Conservation (phyloP, 1,284 basidiomycete species). For the Ganoderma multipileum region DNA sequence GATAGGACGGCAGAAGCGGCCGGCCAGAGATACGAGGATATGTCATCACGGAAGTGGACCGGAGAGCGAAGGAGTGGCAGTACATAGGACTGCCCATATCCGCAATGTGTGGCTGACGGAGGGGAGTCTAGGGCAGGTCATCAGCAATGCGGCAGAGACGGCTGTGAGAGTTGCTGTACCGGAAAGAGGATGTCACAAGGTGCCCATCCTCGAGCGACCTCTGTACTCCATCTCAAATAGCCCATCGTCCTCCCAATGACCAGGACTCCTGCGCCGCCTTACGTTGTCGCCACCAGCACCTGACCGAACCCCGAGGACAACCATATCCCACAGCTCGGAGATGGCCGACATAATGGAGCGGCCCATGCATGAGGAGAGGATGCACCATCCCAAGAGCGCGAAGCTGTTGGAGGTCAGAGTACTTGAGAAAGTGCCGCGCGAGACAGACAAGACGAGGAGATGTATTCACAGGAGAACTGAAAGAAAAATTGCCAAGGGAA, state of each 20-base stretch:
- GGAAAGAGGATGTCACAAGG: not conserved
- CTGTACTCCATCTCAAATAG: slow-evolving; percentile 68
- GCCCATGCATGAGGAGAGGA: slow-evolving; percentile 71
- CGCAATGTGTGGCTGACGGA: not conserved
- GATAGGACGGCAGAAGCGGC: not conserved
- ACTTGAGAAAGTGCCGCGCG: slow-evolving; percentile 18
- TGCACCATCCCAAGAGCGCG: slow-evolving; percentile 63
- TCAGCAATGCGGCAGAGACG: not conserved
- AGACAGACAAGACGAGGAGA: slow-evolving; percentile 5
- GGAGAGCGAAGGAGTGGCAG: slow-evolving; percentile 3
- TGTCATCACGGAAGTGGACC: not conserved
- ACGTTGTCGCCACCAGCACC: slow-evolving; percentile 35
- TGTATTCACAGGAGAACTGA: slow-evolving; percentile 52
- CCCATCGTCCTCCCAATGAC: slow-evolving; percentile 49
- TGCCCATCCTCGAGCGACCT: slow-evolving; percentile 34
- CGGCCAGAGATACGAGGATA: not conserved
- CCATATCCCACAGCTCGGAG: slow-evolving; percentile 52
- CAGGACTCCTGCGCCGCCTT: slow-evolving; percentile 38
- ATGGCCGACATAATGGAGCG: slow-evolving; percentile 50
- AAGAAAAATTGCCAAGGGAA: slow-evolving; percentile 44
- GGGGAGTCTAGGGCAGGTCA: not conserved
- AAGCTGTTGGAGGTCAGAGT: slow-evolving; percentile 44
- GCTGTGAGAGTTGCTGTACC: not conserved
- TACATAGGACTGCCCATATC: not conserved
- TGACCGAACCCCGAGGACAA: slow-evolving; percentile 41